Conservation (phyloP, 169 alveolate species). For the Cryptosporidium andersoni region DNA sequence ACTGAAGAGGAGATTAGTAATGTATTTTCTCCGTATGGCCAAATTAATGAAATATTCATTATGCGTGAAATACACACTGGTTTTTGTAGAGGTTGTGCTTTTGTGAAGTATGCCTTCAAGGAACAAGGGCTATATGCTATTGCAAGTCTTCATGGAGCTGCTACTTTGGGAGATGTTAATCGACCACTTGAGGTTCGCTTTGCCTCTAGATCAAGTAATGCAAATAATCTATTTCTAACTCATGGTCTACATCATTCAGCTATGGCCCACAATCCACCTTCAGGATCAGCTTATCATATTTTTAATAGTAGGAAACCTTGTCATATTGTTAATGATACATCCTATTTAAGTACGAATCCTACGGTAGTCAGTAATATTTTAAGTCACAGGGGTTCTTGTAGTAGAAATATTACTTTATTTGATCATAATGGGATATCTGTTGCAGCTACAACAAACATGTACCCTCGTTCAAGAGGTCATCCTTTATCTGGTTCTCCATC, state of each 20-base stretch:
- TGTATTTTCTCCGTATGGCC: conserved; percentile 84
- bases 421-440: conserved; percentile 52
- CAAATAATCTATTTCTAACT: conserved; percentile 8
- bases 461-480: conserved; percentile 40
- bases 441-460: conserved; percentile 38
- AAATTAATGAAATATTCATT: conserved; percentile 85
- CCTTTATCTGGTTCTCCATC: conserved; percentile 1
- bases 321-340: background rate
- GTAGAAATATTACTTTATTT: conserved; percentile 30
- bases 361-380: conserved; percentile 9
- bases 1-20: conserved; percentile 83
- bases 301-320: background rate
- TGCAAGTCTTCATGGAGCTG: conserved; percentile 79
- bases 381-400: conserved; percentile 17
- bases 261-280: background rate
- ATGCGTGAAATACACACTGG: conserved; percentile 86
- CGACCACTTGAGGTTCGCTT: conserved; percentile 89
- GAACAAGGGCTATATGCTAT: conserved; percentile 90
- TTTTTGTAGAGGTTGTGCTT: conserved; percentile 87
- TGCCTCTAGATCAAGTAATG: conserved; percentile 73
- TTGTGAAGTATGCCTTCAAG: conserved; percentile 85
- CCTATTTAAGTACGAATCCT: conserved; percentile 5
- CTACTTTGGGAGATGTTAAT: conserved; percentile 82
- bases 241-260: background rate
- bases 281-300: conserved; percentile 11